Percentiles rank a stretch among this genome's conserved stretches.
These are phyloP conservation scores for Crotalaria pallida DNA, from an alignment of 306 rosid genomes.

Conservation along the genomic window DNA sequence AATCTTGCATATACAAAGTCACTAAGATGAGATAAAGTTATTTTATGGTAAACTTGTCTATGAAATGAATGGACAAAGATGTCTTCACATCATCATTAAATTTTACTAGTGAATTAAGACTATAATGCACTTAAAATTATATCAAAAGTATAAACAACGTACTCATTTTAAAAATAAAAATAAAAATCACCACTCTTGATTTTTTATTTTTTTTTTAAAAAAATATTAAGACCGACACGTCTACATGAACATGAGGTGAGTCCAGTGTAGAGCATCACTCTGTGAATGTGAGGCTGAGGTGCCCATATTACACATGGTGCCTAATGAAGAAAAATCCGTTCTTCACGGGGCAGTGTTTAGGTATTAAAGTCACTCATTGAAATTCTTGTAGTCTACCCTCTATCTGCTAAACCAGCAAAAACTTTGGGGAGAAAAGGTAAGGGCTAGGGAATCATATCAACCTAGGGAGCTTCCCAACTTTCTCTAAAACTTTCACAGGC, in stretches of 20 bases:
- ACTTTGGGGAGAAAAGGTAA: slow-evolving; percentile 27
- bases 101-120: no score
- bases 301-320: neutral
- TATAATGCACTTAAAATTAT: neutral
- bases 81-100: no score
- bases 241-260: neutral
- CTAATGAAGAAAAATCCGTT: neutral
- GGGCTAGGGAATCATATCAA: slow-evolving; percentile 70
- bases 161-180: no score
- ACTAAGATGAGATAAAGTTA: no score
- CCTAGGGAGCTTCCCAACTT: slow-evolving; percentile 32
- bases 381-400: slow-evolving; percentile 18
- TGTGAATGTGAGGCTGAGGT: neutral
- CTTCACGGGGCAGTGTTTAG: slow-evolving; percentile 13
- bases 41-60: no score
- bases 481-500: slow-evolving; percentile 29
- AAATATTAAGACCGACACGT: neutral
- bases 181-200: neutral
- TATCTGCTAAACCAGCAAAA: slow-evolving; percentile 28
- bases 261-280: neutral
- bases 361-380: slow-evolving; percentile 27
- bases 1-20: neutral
- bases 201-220: no score
- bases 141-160: neutral
- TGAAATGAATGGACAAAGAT: no score